These are phyloP conservation scores for Collybiopsis luxurians DNA, from an alignment of 768 basidiomycete species.

Conservation along the genomic window DNA sequence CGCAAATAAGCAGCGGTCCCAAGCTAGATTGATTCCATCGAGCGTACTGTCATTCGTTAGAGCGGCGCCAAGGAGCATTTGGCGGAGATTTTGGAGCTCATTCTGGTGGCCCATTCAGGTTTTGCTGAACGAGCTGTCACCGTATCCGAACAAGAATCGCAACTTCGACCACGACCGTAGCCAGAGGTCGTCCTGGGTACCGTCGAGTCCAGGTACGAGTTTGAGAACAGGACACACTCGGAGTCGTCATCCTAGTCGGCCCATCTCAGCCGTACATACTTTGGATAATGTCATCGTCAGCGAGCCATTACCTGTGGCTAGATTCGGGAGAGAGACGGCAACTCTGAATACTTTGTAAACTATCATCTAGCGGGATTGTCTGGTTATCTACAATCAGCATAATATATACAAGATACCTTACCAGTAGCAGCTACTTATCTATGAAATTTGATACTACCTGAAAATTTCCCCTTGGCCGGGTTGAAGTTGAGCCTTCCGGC, in stretches of 20 bases:
- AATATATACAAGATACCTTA: no score
- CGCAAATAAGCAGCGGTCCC: conserved; percentile 5
- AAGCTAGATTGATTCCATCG: not conserved
- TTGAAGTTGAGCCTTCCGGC: no score
- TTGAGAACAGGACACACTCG: not conserved
- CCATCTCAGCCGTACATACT: not conserved
- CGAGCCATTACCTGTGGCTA: not conserved
- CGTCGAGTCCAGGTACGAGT: conserved; percentile 5
- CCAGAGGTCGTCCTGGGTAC: not conserved
- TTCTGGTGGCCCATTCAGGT: conserved; percentile 1
- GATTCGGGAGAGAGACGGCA: not conserved
- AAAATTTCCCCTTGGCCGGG: no score
- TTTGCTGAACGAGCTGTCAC: not conserved
- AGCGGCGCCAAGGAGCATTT: not conserved
- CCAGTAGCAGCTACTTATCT: no score
- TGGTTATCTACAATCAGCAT: no score
- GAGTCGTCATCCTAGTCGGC: not conserved
- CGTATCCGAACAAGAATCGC: no score
- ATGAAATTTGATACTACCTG: no score
- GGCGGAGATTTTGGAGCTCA: not conserved
- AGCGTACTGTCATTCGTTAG: not conserved
- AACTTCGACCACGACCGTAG: no score
- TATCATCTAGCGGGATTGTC: no score
- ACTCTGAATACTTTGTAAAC: not conserved
- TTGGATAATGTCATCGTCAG: not conserved